Evolutionary conservation across 2,329 filamentous ascomycete genomes (phyloP).

Genomic region (Aspergillus arachidicola): DNA sequence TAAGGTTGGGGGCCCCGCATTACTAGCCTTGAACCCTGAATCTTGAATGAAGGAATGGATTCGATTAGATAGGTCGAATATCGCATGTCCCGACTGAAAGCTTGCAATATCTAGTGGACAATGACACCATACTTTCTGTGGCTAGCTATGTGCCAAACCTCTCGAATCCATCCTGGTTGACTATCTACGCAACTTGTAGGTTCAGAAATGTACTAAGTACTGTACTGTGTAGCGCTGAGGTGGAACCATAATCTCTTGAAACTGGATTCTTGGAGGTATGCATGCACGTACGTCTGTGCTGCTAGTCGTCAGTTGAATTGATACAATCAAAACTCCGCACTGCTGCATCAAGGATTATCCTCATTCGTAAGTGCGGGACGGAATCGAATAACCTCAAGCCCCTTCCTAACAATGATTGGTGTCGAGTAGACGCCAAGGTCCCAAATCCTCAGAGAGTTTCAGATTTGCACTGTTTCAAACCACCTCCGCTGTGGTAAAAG

Average conservation of each 20-base stretch:
- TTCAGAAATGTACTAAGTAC: background rate
- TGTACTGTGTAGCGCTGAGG: background rate
- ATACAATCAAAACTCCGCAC: background rate
- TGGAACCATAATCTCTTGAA: background rate
- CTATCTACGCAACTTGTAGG: background rate
- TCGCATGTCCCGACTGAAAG: background rate
- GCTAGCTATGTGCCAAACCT: too few relatives aligned
- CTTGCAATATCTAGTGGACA: background rate
- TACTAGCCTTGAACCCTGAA: background rate
- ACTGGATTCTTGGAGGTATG: background rate
- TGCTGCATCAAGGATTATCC: background rate
- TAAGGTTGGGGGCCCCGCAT: slow-evolving; percentile 8
- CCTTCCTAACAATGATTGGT: slow-evolving; percentile 16
- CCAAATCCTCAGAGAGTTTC: slow-evolving; percentile 16
- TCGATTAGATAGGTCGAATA: background rate
- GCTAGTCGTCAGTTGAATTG: background rate
- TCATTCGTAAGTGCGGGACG: slow-evolving; percentile 1
- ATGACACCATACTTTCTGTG: too few relatives aligned
- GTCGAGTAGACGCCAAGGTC: slow-evolving; percentile 17
- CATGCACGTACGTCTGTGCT: background rate
- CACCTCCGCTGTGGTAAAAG: background rate
- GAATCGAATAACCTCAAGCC: slow-evolving; percentile 3
- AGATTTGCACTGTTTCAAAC: slow-evolving; percentile 16
- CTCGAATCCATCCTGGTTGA: background rate
- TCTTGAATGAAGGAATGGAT: background rate